Base-by-base conservation (phyloP, 441 rosid species). In the Populus tomentosa region DNA sequence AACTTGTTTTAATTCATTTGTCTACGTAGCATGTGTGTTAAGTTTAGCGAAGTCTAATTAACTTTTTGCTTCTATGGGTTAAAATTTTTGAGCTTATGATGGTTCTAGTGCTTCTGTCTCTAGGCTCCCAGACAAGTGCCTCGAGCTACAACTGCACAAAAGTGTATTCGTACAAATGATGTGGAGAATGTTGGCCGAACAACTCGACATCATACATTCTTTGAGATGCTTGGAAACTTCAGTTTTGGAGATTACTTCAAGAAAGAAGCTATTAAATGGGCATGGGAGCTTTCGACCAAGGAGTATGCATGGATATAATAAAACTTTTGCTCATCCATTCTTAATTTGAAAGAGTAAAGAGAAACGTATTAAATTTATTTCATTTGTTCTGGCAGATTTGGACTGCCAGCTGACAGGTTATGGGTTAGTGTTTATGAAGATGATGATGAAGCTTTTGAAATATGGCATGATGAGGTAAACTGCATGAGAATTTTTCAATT, bases 221-320 rank as follows among this genome's bases (percentile, higher is more conserved):
- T 95, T 82, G 99, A 93, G 89, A 95, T 95, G 99, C 94, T 95
- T 26, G 97, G 99, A 67, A 95, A 95, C 86, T 95, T 95, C 82
- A 93, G 97, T 80, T 93, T 95, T 40, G 99, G 99, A 67, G 99
- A 95, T 84, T 95, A 95, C 85, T 93, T 95, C 84, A 95, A 93
- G 88, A 89, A 82, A 82, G 97, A 95, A 71, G 99, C 99, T 14
- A 92, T 95, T 69, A 84, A 73, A 75, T 93, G 99, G 97, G 98
- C 98, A 28, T 95, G 97, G 99, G 99, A 95, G 88, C 90, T 95
- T 72, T 95, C 99, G 64, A 93, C 95, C 7, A 73, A 32, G 53
- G 97, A 89, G 96, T 91, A 88, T 85, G 92, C 77, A 76, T 70
- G 73, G 59, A 67, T 61, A 76, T 74, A 62, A 64, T 33, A 33